Evolutionary conservation across 225 moss, liverwort and hornwort genomes (phyloP), one percentile per base, ranked within the genome.

Genomic region (Polytrichum formosum): DNA sequence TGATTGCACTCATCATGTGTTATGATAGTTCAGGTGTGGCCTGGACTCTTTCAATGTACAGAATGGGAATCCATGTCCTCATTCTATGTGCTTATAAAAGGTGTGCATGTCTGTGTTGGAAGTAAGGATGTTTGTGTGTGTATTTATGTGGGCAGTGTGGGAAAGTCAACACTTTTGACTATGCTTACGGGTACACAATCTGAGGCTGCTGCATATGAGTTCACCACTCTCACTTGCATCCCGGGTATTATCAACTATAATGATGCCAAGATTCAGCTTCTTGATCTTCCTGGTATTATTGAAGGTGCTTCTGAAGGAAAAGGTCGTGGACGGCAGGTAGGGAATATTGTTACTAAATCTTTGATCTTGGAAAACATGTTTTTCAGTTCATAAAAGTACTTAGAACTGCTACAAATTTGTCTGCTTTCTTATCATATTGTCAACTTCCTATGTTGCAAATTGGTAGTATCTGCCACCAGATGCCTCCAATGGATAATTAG

Each of bases 281-380:
- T 98, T 56, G 98, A 98, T 94, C 91, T 98, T 79, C 98, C 98
- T 71, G 98, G 98, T 75, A 98, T 98, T 70, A 98, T 98, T 74
- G 98, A 98, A 79, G 98, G 98, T 71, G 98, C 98, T 65, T 98
- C 98, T 62, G 98, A 98, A 81, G 98, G 98, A 53, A 98, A 94
- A 77, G 98, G 98, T 77, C 94, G 98, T 77, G 98, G 98, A 75
- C 92, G 98, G 74, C 96, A 96, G 93, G 95, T 90, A 87, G 69
- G 69, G 46, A 46, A 46, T 10, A 66, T 8, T 33, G 46, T 16
- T 46, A 46, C 16, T 13, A 46, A 46, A 46, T 46, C 46, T 13
- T 46, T 46, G 13, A 46, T 46, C 13, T 37, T 37, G 37, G 13
- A 13, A 10, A 37, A 10, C 0, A 2, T 10, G 37, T 37, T 37